These are phyloP conservation scores for Plasmodium relictum DNA, from an alignment of 169 alveolate genomes.

Conservation along the genomic window DNA sequence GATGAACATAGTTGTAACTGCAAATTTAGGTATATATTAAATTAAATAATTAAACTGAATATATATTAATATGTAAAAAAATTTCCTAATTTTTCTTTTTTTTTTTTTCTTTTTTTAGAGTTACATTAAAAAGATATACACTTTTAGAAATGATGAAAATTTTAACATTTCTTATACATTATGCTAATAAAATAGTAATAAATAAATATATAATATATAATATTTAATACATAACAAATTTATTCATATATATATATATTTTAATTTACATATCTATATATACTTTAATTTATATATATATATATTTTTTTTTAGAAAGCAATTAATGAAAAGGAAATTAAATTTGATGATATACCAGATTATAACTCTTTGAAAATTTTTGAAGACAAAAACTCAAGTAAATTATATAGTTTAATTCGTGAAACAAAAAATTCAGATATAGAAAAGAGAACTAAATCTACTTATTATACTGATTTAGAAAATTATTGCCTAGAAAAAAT, in stretches of 20 bases:
- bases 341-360: constrained; percentile 49
- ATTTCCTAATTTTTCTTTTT: constrained; percentile 3
- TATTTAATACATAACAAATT: neutral
- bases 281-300: neutral
- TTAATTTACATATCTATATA: neutral
- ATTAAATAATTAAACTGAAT: neutral
- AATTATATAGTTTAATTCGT: constrained; percentile 42
- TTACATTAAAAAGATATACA: constrained; percentile 58
- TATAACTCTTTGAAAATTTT: constrained; percentile 44
- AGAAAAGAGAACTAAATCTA: constrained; percentile 26
- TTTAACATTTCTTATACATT: constrained; percentile 36
- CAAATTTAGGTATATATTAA: constrained; percentile 37
- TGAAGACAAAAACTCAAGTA: constrained; percentile 46
- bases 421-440: constrained; percentile 20
- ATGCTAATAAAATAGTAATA: constrained; percentile 64
- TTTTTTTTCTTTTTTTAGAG: constrained; percentile 18
- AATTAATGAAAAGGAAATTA: constrained; percentile 25
- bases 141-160: constrained; percentile 55
- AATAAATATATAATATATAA: too few relatives aligned
- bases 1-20: constrained; percentile 58
- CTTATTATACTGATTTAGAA: constrained; percentile 47
- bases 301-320: constrained; percentile 17
- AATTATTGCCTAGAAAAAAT: constrained; percentile 46
- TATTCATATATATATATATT: neutral
- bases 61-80: neutral